phyloP scores from a whole-genome alignment of 164 flowering plant species.

The Liriodendron chinense region DNA sequence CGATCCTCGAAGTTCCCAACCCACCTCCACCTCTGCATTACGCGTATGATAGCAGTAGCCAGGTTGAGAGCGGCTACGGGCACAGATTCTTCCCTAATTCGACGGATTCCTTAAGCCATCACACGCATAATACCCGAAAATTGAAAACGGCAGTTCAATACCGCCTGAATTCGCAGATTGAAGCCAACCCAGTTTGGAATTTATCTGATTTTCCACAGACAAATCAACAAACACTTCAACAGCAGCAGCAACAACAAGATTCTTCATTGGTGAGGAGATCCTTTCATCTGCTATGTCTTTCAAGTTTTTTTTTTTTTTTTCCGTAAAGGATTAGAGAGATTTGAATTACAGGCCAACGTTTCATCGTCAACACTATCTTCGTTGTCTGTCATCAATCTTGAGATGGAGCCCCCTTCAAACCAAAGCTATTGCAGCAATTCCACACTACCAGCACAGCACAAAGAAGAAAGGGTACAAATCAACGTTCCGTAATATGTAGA shows the following conservation, averaged over 20 bases:
- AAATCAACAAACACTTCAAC: background rate
- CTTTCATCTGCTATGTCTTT: background rate
- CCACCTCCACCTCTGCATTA: slow-evolving; percentile 1
- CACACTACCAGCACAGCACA: slow-evolving; percentile 32
- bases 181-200: slow-evolving; percentile 29
- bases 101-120: too few species aligned
- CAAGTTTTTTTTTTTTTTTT: background rate
- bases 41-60: too few species aligned
- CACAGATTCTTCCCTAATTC: too few species aligned
- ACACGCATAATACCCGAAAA: too few species aligned
- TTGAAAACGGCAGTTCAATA: slow-evolving; percentile 30
- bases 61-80: background rate
- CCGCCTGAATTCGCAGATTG: slow-evolving; percentile 23
- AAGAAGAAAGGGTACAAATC: slow-evolving; percentile 54
- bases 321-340: background rate
- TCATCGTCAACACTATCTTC: slow-evolving; percentile 36
- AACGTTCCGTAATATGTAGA: background rate
- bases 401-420: slow-evolving; percentile 97
- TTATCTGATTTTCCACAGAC: too few species aligned
- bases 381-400: slow-evolving; percentile 44
- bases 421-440: slow-evolving; percentile 55
- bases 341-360: slow-evolving; percentile 45
- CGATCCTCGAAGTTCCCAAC: slow-evolving; percentile 16
- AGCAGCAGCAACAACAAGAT: background rate
- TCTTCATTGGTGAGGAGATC: background rate